phyloP scores from a whole-genome alignment of 1,139 yeast species.

The Geotrichum restrictum region DNA sequence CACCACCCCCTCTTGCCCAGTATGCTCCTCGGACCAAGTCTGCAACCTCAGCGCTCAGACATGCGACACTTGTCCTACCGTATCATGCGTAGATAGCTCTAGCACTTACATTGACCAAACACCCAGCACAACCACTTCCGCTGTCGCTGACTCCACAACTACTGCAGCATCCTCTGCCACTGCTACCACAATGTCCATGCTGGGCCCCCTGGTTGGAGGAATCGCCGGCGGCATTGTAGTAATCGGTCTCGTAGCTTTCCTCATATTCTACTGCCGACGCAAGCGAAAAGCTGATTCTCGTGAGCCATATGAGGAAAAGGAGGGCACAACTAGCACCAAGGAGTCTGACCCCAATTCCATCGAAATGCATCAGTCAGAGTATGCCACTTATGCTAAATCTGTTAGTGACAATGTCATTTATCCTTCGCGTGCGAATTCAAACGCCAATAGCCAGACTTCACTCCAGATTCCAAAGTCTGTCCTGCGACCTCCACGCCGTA shows the following conservation, averaged over 20 bases:
- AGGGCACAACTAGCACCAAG: not conserved
- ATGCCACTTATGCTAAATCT: not conserved
- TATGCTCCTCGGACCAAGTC: conserved; percentile 20
- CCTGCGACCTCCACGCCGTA: not conserved
- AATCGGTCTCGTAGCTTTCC: not conserved
- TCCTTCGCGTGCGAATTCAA: not conserved
- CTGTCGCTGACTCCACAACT: too few relatives aligned
- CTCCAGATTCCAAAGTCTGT: not conserved
- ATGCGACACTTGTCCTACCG: conserved; percentile 20
- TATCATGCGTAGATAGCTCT: conserved; percentile 17
- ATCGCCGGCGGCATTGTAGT: conserved; percentile 16
- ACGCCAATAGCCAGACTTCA: not conserved
- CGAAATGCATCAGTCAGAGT: conserved; percentile 2
- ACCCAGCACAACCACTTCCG: not conserved
- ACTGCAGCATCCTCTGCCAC: conserved; percentile 6
- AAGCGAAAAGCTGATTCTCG: not conserved
- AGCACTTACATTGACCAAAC: conserved; percentile 6
- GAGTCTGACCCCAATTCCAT: not conserved
- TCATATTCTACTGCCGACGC: conserved; percentile 12
- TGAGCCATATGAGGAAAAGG: not conserved
- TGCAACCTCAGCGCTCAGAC: conserved; percentile 22
- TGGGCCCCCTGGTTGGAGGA: conserved; percentile 22
- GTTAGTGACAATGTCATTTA: conserved; percentile 5
- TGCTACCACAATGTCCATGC: not conserved
- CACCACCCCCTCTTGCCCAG: conserved; percentile 20